These are phyloP conservation scores for Dactylonectria macrodidyma DNA, from an alignment of 2,329 filamentous ascomycete genomes.

Conservation along the genomic window DNA sequence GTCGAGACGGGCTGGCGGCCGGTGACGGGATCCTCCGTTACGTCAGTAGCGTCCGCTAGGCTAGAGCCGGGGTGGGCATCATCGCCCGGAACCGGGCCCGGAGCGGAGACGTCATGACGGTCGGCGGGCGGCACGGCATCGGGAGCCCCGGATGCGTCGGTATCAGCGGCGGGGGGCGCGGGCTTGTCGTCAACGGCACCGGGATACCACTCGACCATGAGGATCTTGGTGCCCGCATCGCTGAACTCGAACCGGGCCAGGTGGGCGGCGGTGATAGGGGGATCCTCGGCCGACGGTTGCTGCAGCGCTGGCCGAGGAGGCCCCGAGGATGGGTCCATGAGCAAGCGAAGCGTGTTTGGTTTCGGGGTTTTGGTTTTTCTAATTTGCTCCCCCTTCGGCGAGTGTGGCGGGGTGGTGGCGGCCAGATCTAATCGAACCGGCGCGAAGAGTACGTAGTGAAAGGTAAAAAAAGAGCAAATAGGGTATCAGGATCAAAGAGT, in stretches of 20 bases:
- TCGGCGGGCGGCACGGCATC: slow-evolving; percentile 36
- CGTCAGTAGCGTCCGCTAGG: slow-evolving; percentile 8
- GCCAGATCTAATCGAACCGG: not conserved
- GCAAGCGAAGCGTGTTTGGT: slow-evolving; percentile 31
- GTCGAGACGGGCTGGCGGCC: slow-evolving; percentile 22
- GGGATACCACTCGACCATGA: slow-evolving; percentile 92
- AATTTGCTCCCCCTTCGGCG: slow-evolving; percentile 12
- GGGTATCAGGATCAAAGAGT: slow-evolving; percentile 4
- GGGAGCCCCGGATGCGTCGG: slow-evolving; percentile 25
- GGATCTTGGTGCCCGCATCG: slow-evolving; percentile 89
- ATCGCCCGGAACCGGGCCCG: slow-evolving; percentile 35
- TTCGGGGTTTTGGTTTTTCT: slow-evolving; percentile 15
- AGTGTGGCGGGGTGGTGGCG: slow-evolving; percentile 1
- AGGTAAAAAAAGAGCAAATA: slow-evolving; percentile 7
- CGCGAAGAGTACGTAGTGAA: too few relatives aligned
- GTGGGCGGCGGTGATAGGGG: slow-evolving; percentile 52
- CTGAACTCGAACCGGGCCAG: slow-evolving; percentile 87
- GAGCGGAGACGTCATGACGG: slow-evolving; percentile 37
- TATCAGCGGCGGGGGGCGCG: slow-evolving; percentile 33
- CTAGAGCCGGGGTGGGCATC: slow-evolving; percentile 17
- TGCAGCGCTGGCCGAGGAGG: slow-evolving; percentile 51
- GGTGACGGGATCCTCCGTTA: slow-evolving; percentile 12
- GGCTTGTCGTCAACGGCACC: slow-evolving; percentile 35
- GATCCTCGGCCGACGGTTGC: slow-evolving; percentile 39
- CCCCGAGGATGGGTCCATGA: slow-evolving; percentile 52